phyloP scores from a whole-genome alignment of 2,329 filamentous ascomycete species.

The Ophiognomonia clavigignenti-juglandacearum region DNA sequence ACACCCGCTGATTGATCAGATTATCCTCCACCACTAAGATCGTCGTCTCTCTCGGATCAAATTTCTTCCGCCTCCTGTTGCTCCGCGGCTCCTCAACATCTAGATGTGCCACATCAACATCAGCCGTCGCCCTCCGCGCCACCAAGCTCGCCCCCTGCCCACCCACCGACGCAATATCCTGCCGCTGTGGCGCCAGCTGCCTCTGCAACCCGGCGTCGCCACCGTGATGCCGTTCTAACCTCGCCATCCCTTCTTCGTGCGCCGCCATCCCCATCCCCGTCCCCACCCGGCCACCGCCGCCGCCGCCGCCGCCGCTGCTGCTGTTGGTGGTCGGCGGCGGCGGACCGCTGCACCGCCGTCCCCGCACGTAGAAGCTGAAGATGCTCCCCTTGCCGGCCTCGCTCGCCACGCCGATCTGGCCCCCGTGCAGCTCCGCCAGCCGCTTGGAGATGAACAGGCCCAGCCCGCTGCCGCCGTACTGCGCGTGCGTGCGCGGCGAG shows the following conservation, averaged over 20 bases:
- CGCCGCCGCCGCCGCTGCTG: no score
- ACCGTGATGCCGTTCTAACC: slow-evolving; percentile 18
- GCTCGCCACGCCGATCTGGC: slow-evolving; percentile 59
- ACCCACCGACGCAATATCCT: slow-evolving; percentile 20
- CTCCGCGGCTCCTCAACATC: no score
- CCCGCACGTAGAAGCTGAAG: slow-evolving; percentile 60
- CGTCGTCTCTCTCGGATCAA: slow-evolving; percentile 44
- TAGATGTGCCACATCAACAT: no score
- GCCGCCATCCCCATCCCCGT: no score
- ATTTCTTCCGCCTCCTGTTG: no score
- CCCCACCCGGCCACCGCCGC: no score
- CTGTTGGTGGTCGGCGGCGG: slow-evolving; percentile 7
- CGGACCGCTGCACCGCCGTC: slow-evolving; percentile 42
- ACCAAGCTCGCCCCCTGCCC: slow-evolving; percentile 19
- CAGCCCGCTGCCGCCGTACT: slow-evolving; percentile 60
- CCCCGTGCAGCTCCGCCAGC: slow-evolving; percentile 59
- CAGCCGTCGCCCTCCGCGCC: slow-evolving; percentile 18
- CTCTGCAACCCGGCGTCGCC: slow-evolving; percentile 14
- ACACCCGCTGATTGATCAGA: slow-evolving; percentile 61
- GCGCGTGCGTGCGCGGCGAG: slow-evolving; percentile 41
- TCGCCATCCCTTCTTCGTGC: no score
- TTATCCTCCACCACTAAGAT: slow-evolving; percentile 66
- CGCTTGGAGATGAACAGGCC: slow-evolving; percentile 62
- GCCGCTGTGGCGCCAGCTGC: slow-evolving; percentile 21
- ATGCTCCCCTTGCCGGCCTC: slow-evolving; percentile 53